Percentiles rank a stretch among this genome's conserved stretches.
phyloP scores from a whole-genome alignment of 2,329 filamentous ascomycete genomes.

The Gliomastix tumulicola region DNA sequence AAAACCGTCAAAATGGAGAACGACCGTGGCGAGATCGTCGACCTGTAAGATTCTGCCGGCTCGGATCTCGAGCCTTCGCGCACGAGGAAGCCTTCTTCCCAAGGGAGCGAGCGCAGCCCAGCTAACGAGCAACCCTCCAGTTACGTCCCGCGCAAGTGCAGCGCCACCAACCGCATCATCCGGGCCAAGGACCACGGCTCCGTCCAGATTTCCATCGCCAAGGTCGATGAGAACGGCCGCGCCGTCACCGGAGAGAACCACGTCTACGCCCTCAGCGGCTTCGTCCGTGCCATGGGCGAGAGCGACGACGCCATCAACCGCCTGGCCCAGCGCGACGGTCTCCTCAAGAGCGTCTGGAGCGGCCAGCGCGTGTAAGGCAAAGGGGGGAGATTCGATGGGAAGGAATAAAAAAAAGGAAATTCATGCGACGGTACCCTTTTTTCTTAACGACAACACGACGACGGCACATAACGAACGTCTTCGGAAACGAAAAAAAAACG shows the following conservation, averaged over 20 bases:
- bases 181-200: conserved; percentile 99
- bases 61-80: too few species aligned
- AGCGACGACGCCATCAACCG: conserved; percentile 94
- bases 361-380: conserved; percentile 38
- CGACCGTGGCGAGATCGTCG: conserved; percentile 99
- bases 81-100: not conserved
- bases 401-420: not conserved
- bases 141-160: conserved; percentile 99
- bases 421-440: too few species aligned
- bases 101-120: not conserved
- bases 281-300: conserved; percentile 97
- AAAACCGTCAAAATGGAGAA: conserved; percentile 83
- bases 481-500: conserved; percentile 6
- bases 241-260: conserved; percentile 92
- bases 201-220: conserved; percentile 93
- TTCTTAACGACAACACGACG: conserved; percentile 3
- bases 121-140: conserved; percentile 33
- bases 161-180: conserved; percentile 99
- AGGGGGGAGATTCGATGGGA: not conserved
- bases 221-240: conserved; percentile 98
- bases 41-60: conserved; percentile 64
- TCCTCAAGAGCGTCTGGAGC: conserved; percentile 96
- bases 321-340: conserved; percentile 89
- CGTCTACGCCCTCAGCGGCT: conserved; percentile 94
- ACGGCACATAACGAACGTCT: not conserved